These are phyloP conservation scores for Arctium lappa DNA, from an alignment of 129 eudicot species.

Conservation along the genomic window DNA sequence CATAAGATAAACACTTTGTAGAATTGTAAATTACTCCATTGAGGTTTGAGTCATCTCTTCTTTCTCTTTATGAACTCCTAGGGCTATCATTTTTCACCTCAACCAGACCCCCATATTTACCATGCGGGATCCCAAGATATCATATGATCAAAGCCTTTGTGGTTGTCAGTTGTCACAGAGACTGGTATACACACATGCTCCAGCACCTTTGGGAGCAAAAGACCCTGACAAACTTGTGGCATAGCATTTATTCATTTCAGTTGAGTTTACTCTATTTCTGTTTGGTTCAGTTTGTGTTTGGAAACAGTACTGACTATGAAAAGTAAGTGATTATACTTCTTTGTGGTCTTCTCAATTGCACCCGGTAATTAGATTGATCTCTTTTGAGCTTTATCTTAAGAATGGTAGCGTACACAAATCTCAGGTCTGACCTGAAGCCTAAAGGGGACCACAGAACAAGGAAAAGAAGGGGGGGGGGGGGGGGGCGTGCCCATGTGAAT, in stretches of 20 bases:
- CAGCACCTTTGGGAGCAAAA: background rate
- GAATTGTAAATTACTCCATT: background rate
- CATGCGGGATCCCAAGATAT: background rate
- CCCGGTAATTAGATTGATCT: background rate
- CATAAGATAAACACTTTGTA: background rate
- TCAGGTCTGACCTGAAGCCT: background rate
- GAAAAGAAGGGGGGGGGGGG: no score
- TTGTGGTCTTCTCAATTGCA: slow-evolving; percentile 1
- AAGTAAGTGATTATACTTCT: background rate
- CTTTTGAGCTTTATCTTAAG: background rate
- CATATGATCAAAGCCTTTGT: background rate
- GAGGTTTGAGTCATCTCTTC: background rate
- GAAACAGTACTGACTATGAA: background rate
- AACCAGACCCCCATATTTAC: background rate
- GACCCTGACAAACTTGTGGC: background rate
- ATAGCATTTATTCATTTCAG: background rate
- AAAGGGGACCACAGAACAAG: background rate
- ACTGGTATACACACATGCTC: background rate
- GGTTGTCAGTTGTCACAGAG: no score
- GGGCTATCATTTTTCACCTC: background rate
- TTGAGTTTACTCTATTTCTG: background rate
- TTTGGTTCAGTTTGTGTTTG: background rate
- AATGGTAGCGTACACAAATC: background rate
- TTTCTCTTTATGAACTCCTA: background rate
- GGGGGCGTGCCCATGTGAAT: background rate